Base-by-base conservation (phyloP, 1,284 basidiomycete genomes). In the Moniliella sp. region DNA sequence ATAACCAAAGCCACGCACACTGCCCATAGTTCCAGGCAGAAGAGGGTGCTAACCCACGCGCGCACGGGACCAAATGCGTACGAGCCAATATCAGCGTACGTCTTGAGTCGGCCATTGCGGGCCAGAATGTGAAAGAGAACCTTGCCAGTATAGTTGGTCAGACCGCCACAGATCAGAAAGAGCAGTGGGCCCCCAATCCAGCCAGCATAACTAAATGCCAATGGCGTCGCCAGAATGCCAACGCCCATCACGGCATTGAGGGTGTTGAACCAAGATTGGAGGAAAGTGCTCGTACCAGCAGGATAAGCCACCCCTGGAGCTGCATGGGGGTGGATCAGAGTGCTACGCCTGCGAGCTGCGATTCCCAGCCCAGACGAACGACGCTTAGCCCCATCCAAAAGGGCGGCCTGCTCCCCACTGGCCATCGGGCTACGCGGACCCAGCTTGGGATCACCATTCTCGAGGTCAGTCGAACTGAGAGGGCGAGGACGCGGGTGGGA, bases 101-200 rank as follows among this genome's bases (percentile, higher is more conserved):
- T 57, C 8, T 45, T 40, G 5, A 58, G 34, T 3, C 38, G 36
- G 4, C 51, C 49, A 27, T 58, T 46, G 19, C 43, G 45, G 27
- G 40, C 33, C 44, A 58, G 43, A 34, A 58, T 58, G 19, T 46
- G 46, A 23, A 46, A 47, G n/a, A 58, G 32, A 4, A 58, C 42
- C 32, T 58, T 58, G 34, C 55, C 55, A 4, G 49, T 57, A 33
- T 53, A 55, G 34, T 56, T 57, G 19, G 55, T 57, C 4, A 54
- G n/a, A 35, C 12, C 28, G 9, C 53, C 55, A 33, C 51, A 52
- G 28, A 48, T 32, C 15, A 57, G 16, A 28, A 58, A 55, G 15
- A 57, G 34, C 4, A 47, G 12, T 2, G 38, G 31, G 10, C 53
- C 55, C 8, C 45, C 42, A 13, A 50, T 38, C 42, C 49, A 46